These are phyloP conservation scores for Veloboletus limbatus DNA, from an alignment of 1,284 basidiomycete species.

Conservation along the genomic window DNA sequence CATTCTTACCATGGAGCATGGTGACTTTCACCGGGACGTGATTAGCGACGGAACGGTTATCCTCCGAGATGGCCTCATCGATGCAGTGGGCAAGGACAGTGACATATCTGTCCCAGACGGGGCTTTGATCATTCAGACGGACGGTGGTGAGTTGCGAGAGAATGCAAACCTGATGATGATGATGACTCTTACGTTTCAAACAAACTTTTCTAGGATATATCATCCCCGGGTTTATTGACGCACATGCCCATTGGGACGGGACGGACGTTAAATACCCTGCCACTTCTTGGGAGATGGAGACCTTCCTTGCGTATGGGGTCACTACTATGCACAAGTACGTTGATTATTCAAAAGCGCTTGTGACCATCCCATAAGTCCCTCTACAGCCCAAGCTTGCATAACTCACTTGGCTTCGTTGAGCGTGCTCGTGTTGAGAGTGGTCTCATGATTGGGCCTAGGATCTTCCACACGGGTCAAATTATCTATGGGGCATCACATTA, in stretches of 20 bases:
- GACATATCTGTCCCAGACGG: constrained; percentile 40
- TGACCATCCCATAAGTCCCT: neutral
- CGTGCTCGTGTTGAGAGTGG: constrained; percentile 66
- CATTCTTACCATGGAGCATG: constrained; percentile 58
- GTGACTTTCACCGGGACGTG: constrained; percentile 39
- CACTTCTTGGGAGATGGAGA: constrained; percentile 69
- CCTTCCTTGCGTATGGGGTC: constrained; percentile 74
- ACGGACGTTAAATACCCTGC: constrained; percentile 51
- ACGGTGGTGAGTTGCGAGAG: constrained; percentile 51
- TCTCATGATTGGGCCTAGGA: constrained; percentile 62
- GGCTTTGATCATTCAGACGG: constrained; percentile 52
- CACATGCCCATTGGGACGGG: constrained; percentile 71
- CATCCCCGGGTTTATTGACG: constrained; percentile 70
- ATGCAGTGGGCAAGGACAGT: constrained; percentile 42
- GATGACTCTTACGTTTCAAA: constrained; percentile 1
- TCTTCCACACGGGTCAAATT: constrained; percentile 63
- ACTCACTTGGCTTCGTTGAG: constrained; percentile 58
- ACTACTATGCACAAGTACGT: constrained; percentile 73
- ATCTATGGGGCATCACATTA: constrained; percentile 60
- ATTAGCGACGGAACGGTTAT: constrained; percentile 50
- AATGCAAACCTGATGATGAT: neutral
- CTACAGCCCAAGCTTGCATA: constrained; percentile 59
- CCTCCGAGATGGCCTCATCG: constrained; percentile 54
- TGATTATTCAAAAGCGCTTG: neutral
- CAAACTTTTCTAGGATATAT: constrained; percentile 48